Evolutionary conservation across 2,329 filamentous ascomycete species (phyloP).

Genomic region (Endothia cerciana): DNA sequence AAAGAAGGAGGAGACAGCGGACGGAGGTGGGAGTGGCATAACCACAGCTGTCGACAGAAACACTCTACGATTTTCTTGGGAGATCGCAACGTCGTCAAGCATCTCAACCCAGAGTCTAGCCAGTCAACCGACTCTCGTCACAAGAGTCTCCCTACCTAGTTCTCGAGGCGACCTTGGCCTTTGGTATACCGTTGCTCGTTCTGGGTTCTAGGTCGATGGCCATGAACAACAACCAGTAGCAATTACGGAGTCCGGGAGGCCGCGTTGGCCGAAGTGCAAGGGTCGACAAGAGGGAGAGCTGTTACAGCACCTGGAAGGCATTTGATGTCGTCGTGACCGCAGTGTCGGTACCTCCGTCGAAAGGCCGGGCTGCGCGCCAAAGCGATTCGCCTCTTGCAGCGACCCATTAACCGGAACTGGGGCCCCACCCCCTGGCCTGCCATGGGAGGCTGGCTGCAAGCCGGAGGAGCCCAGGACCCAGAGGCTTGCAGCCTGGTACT

Average conservation of each 20-base stretch:
- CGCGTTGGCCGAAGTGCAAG: conserved; percentile 4
- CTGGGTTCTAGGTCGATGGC: background rate
- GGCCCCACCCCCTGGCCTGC: conserved; percentile 8
- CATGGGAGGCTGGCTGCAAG: background rate
- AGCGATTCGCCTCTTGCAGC: conserved; percentile 17
- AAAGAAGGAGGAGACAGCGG: background rate
- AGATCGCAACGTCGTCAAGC: background rate
- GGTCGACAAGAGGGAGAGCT: background rate
- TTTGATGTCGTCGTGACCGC: conserved; percentile 3
- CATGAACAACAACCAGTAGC: background rate
- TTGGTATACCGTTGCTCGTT: background rate
- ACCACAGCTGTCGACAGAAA: too few relatives aligned
- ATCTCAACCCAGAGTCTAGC: background rate
- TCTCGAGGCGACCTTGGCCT: background rate
- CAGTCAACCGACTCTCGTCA: background rate
- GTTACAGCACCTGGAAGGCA: background rate
- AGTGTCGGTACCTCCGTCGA: conserved; percentile 14
- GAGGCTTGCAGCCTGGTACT: conserved; percentile 15
- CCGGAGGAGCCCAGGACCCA: conserved; percentile 7
- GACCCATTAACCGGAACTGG: conserved; percentile 22
- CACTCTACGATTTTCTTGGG: background rate
- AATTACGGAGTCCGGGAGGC: background rate
- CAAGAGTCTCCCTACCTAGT: background rate
- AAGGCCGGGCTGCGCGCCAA: conserved; percentile 15
- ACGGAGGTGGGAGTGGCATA: too few relatives aligned